Base-by-base conservation (phyloP, 345 rosid species). In the Hibiscus mutabilis region DNA sequence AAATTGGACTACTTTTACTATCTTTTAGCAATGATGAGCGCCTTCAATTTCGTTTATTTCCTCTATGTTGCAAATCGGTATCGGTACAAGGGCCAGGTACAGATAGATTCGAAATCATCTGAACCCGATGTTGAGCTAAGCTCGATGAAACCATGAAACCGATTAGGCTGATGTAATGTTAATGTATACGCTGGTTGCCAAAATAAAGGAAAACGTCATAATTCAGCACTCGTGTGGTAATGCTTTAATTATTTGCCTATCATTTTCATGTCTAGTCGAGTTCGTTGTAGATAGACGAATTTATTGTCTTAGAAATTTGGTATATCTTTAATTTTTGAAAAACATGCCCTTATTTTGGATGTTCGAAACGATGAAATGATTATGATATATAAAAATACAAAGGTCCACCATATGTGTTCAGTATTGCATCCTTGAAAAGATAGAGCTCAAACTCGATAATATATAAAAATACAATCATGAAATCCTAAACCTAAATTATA, bases 1-100 rank as follows among this genome's bases (percentile, higher is more conserved):
- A 84, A 75, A 71, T 19, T 91, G 78, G 96, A 87, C 61, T 84
- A 86, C 74, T 83, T 79, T 77, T 91, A 83, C 83, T 81, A 71
- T 29, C 24, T 86, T 31, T 16, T 91, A 25, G 93, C 93, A 4
- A 87, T 70, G 18, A 47, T 91, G 68, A 85, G 87, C 14, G 71
- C 67, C 18, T 4, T 80, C 46, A 88, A 91, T 75, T 83, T 81
- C 4, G 15, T 80, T 16, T 85, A 86, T 70, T 88, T 83, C 76
- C 78, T 80, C 63, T 81, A 74, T 64, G 75, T 81, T 60, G 86
- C 92, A 0, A 44, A 42, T 7, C 73, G 70, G 18, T 88, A 86
- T 76, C 78, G 69, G 12, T 86, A 89, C 78, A 87, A 82, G 76
- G 73, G 66, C 3, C 70, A 67, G 35, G 75, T 65, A n/a, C 60